Conservation (phyloP, 2,329 filamentous ascomycete genomes). For the Parasarocladium wereldwijsianum region DNA sequence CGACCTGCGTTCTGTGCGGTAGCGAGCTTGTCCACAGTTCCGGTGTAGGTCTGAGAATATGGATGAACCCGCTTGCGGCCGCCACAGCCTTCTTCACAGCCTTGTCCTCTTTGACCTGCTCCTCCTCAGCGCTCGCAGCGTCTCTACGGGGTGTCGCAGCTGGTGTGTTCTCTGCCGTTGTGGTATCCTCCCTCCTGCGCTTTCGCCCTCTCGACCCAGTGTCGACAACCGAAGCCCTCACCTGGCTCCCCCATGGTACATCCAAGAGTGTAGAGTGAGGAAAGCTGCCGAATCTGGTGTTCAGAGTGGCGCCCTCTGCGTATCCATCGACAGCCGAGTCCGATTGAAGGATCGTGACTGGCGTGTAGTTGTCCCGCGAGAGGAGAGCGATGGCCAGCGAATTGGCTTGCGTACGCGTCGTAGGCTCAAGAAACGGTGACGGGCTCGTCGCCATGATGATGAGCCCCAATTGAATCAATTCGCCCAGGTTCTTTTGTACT, state of each 20-base stretch:
- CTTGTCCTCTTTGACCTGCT: conserved; percentile 18
- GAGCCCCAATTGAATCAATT: no score
- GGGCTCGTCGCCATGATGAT: conserved; percentile 8
- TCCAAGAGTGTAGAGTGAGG: conserved; percentile 65
- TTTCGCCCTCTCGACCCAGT: conserved; percentile 77
- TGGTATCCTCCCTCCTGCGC: conserved; percentile 35
- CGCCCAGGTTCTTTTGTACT: no score
- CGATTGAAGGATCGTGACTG: conserved; percentile 50
- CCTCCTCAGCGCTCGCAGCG: conserved; percentile 17
- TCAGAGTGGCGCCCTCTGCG: conserved; percentile 63
- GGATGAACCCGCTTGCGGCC: conserved; percentile 56
- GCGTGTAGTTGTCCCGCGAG: conserved; percentile 71
- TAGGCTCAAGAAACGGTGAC: conserved; percentile 71
- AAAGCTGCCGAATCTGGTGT: conserved; percentile 88
- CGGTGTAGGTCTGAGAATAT: conserved; percentile 64
- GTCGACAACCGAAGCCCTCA: conserved; percentile 78
- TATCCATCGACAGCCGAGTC: conserved; percentile 55
- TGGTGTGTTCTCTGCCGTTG: conserved; percentile 23
- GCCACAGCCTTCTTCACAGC: conserved; percentile 32
- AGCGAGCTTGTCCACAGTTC: conserved; percentile 71
- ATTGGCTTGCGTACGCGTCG: conserved; percentile 43
- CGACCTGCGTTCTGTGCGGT: conserved; percentile 72
- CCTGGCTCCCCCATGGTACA: conserved; percentile 81
- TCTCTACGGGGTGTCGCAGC: not conserved
- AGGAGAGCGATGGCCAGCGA: conserved; percentile 74